Conservation (phyloP, 306 rosid species). For the Morella rubra region DNA sequence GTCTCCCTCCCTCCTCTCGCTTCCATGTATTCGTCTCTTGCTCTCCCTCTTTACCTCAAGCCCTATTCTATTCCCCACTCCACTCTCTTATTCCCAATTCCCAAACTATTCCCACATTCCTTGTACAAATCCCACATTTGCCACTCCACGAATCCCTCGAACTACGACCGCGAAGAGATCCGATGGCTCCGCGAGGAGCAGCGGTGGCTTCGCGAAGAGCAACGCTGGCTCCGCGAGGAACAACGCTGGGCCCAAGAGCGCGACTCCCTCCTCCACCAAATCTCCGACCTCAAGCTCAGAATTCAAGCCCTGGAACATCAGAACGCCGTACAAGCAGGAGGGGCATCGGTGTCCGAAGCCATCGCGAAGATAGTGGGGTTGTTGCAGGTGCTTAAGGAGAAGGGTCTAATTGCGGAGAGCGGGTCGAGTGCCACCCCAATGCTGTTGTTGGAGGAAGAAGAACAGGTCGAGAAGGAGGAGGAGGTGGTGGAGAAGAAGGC, state of each 20-base stretch:
- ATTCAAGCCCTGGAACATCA: constrained; percentile 56
- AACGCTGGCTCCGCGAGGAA: constrained; percentile 84
- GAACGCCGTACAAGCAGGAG: constrained; percentile 25
- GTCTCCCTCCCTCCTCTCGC: background rate
- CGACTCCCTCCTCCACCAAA: constrained; percentile 60
- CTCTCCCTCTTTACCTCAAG: constrained; percentile 24
- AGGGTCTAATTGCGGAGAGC: constrained; percentile 53
- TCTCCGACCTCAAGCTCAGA: constrained; percentile 60
- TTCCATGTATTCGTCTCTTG: constrained; percentile 31
- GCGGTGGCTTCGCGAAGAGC: constrained; percentile 83
- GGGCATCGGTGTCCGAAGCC: constrained; percentile 46
- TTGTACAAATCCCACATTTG: constrained; percentile 37
- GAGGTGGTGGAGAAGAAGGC: constrained; percentile 43
- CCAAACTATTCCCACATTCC: constrained; percentile 26
- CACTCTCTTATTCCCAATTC: constrained; percentile 28
- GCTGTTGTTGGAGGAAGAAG: constrained; percentile 44
- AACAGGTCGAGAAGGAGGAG: constrained; percentile 38
- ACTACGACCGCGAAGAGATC: constrained; percentile 48
- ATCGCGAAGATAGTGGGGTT: constrained; percentile 43
- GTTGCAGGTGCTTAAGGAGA: constrained; percentile 67
- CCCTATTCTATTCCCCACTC: constrained; percentile 14
- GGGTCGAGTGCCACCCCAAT: constrained; percentile 40
- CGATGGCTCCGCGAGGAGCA: constrained; percentile 92
- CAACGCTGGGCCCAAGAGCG: constrained; percentile 74
- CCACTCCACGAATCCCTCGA: constrained; percentile 31